Evolutionary conservation across 2,329 filamentous ascomycete genomes (phyloP), one percentile per base, ranked within the genome.

Genomic region (Hymenoscyphus albidus): DNA sequence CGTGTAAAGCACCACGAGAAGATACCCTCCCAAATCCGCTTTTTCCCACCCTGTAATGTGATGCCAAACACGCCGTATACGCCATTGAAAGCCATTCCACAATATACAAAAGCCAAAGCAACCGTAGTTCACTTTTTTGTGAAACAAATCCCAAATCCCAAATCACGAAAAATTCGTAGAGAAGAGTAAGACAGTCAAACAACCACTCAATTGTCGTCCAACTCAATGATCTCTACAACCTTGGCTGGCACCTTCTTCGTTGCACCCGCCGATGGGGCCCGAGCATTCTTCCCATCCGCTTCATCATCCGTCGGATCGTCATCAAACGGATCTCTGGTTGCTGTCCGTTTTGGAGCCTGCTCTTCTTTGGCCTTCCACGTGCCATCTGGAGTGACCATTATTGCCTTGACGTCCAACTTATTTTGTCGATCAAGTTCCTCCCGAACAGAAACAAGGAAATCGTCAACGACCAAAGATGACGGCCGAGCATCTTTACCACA

Each of bases 401-500:
- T 89, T 0, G 85, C 82, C 68, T 86, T 85, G 0, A 80, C 81
- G 27, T 79, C 76, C 38, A 87, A 73, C 44, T 80, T 77, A 18
- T 81, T 78, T 32, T 80, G 76, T 12, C 74, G 70, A 54, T 80
- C 78, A 12, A 96, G 78, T 58, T 82, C 75, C 1, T 76, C 71
- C 14, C 86, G 82, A 0, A 97, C 86, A 0, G 83, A 77, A 13
- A 81, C 73, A 56, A 97, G 80, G 74, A 93, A 97, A 1, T 84
- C 84, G 72, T 98, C 93, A 5, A 94, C 79, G 1, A 86, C 76
- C 0, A 98, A 82, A 66, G 80, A 84, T 31, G 81, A 80, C 0
- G 94, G 95, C 14, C 93, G 84, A 12, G 90, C 92, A 75, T 97
- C 93, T 39, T 78, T 80, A 32, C 82, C 81, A 76, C 94, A 98